Evolutionary conservation across 345 rosid genomes (phyloP), one percentile per base, ranked within the genome.

Genomic region (Punica granatum): DNA sequence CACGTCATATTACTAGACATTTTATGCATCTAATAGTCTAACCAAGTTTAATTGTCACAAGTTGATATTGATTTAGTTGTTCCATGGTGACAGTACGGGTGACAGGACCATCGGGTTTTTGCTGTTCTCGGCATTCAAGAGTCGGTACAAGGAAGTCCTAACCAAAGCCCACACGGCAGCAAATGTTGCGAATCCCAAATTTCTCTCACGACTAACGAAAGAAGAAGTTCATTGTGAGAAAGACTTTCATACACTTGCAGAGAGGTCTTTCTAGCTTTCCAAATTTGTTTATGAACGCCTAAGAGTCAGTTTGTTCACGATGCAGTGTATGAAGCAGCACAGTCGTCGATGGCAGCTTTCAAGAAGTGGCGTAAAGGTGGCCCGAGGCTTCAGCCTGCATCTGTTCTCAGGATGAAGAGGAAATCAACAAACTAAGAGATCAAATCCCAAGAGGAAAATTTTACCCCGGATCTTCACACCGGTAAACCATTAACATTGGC

Each of bases 301-400:
- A 21, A 30, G 33, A 13, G 28, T 36, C 31, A 4, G 33, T 54
- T 33, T 28, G 12, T 72, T 28, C 56, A 51, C 73, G 15, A 64
- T 69, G 71, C 41, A 91, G 96, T 94, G 80, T 84, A 86, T 5
- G 95, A 84, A 71, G 90, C 92, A 61, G 99, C 96, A 72, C 91
- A 82, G 68, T 74, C 80, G 30, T 91, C 97, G 28, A 83, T 87
- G 90, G 67, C 71, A 31, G 84, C 86, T 26, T 89, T 89, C 67
- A 93, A 78, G 83, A 89, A 88, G 73, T 91, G 92, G 92, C 83
- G 92, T 43, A 78, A 78, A 53, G 92, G 96, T 28, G 97, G 97
- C n/a, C 87, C 89, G 46, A 85, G 97, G 76, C 79, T 89, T 66
- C 88, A 86, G 67, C 84, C 85, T 79, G 91, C 95, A 70, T 86